These are phyloP conservation scores for Maudiozyma humilis DNA, from an alignment of 1,139 yeast genomes.

Conservation along the genomic window DNA sequence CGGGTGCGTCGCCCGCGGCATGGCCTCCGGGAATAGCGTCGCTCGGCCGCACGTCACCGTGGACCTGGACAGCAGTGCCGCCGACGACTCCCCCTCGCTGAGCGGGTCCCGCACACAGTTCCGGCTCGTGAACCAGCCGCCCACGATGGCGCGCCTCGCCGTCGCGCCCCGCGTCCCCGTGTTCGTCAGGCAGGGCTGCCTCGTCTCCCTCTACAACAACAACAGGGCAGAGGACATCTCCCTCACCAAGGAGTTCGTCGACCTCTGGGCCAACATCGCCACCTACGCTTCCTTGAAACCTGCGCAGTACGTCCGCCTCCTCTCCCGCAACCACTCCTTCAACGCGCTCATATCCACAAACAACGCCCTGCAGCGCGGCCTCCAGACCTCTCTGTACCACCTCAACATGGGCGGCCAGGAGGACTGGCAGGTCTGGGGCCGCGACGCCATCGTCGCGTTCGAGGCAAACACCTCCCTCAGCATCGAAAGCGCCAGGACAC, in stretches of 20 bases:
- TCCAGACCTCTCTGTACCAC: slow-evolving; percentile 20
- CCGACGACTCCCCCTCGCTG: slow-evolving; percentile 3
- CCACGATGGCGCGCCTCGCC: slow-evolving; percentile 16
- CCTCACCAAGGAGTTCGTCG: slow-evolving; percentile 9
- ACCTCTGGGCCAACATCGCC: slow-evolving; percentile 8
- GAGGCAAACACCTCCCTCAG: slow-evolving; percentile 28
- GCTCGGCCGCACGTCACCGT: too few species aligned
- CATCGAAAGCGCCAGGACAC: slow-evolving; percentile 10
- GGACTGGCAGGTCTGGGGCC: slow-evolving; percentile 31
- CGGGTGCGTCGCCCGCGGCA: too few species aligned
- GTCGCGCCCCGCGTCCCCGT: slow-evolving; percentile 17
- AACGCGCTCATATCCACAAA: slow-evolving; percentile 10
- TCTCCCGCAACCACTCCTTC: slow-evolving; percentile 5
- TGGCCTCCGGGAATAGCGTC: too few species aligned
- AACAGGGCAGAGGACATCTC: slow-evolving; percentile 1
- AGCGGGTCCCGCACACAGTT: slow-evolving; percentile 9
- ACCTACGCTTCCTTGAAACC: slow-evolving; percentile 11
- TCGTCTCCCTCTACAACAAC: slow-evolving; percentile 12
- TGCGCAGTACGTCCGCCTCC: slow-evolving; percentile 11
- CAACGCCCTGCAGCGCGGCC: slow-evolving; percentile 8
- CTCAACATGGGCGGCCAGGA: slow-evolving; percentile 25
- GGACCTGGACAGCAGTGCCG: not conserved
- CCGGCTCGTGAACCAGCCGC: slow-evolving; percentile 16
- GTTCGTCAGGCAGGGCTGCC: slow-evolving; percentile 16
- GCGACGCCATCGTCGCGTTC: slow-evolving; percentile 26